phyloP scores from a whole-genome alignment of 2,329 filamentous ascomycete species.

The Epichloe elymi region DNA sequence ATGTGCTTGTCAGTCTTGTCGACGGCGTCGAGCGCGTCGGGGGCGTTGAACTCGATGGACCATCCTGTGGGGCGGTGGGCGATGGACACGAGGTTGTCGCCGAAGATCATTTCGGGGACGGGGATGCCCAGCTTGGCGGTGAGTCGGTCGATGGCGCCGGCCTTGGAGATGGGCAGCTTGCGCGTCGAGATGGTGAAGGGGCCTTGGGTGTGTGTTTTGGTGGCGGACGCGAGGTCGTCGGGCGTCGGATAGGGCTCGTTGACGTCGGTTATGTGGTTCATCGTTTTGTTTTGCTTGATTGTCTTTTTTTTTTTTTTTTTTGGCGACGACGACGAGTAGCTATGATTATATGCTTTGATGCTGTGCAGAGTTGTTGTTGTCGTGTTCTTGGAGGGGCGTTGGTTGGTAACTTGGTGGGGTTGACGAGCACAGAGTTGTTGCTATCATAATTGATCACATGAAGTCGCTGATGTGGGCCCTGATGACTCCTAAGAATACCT shows the following conservation, averaged over 20 bases:
- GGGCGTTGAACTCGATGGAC: conserved; percentile 69
- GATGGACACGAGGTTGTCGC: conserved; percentile 75
- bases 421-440: no score
- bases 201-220: conserved; percentile 43
- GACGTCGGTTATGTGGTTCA: conserved; percentile 27
- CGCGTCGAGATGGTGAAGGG: conserved; percentile 67
- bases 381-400: no score
- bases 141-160: conserved; percentile 79
- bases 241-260: conserved; percentile 44
- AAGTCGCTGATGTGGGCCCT: no score
- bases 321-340: no score
- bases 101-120: conserved; percentile 97
- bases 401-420: no score
- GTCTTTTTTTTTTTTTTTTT: neutral
- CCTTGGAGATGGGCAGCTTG: conserved; percentile 90
- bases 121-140: conserved; percentile 67
- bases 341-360: no score
- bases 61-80: conserved; percentile 64
- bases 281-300: conserved; percentile 8
- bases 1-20: conserved; percentile 88
- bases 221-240: conserved; percentile 36
- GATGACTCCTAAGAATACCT: neutral
- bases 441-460: no score
- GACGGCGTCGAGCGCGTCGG: conserved; percentile 76
- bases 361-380: no score